Base-by-base conservation (phyloP, 2,329 filamentous ascomycete genomes). In the Fusarium sp. region DNA sequence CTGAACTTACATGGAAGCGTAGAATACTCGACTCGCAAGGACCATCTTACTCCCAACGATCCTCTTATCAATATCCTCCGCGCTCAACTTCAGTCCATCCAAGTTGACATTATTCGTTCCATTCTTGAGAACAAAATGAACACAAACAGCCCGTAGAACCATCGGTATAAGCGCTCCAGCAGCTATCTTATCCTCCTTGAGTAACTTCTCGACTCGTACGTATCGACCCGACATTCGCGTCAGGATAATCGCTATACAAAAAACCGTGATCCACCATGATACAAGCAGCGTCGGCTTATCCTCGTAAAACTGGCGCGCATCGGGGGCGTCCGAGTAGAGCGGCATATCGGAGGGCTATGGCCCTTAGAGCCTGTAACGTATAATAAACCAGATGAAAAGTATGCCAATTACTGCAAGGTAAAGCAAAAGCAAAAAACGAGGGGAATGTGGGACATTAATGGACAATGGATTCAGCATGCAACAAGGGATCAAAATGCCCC, bases 211-310 rank as follows among this genome's bases (percentile, higher is more conserved):
- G 62, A 93, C 94, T 50, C 95, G 88, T 38, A 97, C 87, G 81
- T 94, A 96, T 69, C 95, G 91, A 52, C 95, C 95, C 64, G 85
- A 85, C 33, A 97, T 83, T 18, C 95, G 89, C 58, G 94, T 86
- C 29, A 94, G 79, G 72, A 98, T 97, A 75, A 97, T 93, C 63
- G 90, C 89, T 29, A 93, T 85, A 66, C 94, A 92, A 80, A 95
- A 95, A 10, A 89, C 84, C 27, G 93, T 95, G 72, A 92, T 94
- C 94, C 95, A 98, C 94, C 94, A 97, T 79, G 92, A 95, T 75
- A 97, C 94, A 70, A 98, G 86, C 53, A 98, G 85, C 1, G 94
- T 97, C 20, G 95, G 93, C 79, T 96, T 95, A 82, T 95, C 91
- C 47, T 85, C 75, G 66, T 81, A 77, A 71, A 83, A 83, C 5